These are phyloP conservation scores for Ceratobasidium sp. DNA, from an alignment of 1,284 basidiomycete genomes.

Conservation along the genomic window DNA sequence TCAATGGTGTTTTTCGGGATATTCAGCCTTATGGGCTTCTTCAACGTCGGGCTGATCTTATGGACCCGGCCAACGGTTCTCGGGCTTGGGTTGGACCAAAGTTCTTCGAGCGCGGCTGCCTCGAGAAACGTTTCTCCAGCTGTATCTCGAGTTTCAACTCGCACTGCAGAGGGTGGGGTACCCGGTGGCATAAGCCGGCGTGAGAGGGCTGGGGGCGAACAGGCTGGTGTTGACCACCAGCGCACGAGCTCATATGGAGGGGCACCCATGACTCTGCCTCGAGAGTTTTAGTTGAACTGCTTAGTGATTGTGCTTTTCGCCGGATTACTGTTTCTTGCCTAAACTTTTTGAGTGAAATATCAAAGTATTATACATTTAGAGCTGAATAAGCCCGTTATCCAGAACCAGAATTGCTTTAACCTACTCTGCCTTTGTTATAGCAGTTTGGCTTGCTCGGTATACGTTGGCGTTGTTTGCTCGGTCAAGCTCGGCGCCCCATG, in stretches of 20 bases:
- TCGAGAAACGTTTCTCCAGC: not conserved
- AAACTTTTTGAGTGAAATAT: too few species aligned
- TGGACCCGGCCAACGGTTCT: conserved; percentile 28
- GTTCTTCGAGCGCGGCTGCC: not conserved
- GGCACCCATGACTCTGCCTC: not conserved
- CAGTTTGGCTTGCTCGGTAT: too few species aligned
- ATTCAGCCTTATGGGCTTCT: conserved; percentile 32
- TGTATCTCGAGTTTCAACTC: not conserved
- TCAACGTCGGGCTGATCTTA: conserved; percentile 13
- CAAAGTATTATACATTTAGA: too few species aligned
- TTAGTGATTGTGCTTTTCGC: too few species aligned
- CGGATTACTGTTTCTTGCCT: too few species aligned
- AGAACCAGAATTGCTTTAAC: too few species aligned
- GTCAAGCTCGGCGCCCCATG: too few species aligned
- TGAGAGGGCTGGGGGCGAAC: not conserved
- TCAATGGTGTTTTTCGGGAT: conserved; percentile 32
- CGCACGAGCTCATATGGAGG: conserved; percentile 13
- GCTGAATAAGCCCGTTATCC: too few species aligned
- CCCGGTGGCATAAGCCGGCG: not conserved
- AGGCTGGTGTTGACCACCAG: not conserved
- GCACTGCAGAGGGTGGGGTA: not conserved
- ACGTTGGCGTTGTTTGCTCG: too few species aligned
- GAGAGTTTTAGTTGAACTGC: not conserved
- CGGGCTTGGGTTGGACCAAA: conserved; percentile 15
- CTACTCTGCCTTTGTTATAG: too few species aligned